Evolutionary conservation across 345 rosid species (phyloP), one percentile per base, ranked within the genome.

Genomic region (Eucalyptus globulus): DNA sequence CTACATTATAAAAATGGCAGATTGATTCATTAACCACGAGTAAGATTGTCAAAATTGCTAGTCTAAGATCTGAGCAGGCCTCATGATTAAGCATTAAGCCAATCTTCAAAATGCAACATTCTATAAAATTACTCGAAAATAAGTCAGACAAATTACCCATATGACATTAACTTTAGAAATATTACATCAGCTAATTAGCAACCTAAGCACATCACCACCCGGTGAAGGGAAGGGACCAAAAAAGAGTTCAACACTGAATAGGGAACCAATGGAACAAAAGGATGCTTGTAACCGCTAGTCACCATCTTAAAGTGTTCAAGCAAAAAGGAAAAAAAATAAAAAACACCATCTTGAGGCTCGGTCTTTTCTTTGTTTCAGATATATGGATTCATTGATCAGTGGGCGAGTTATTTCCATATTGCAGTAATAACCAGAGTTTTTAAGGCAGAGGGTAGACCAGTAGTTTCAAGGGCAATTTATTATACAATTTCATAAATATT

Each of bases 1-100:
- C 99, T 98, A 43, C 3, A 2, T 76, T 40, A 76, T 76, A 86
- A 54, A 86, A 47, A 31, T 31, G 56, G 29, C 62, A 86, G 87
- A 86, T n/a, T n/a, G 65, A 86, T 76, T 76, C 47, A 76, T 40
- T 76, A 40, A 67, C 40, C 17, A 9, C 4, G 8, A 76, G 29
- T 12, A 40, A 76, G 47, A 44, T 76, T 76, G 85, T 76, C 47
- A 76, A 65, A 65, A 40, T 76, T 76, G 29, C 85, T 40, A 76
- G 85, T 40, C 85, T 76, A 76, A 40, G 85, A 76, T 11, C 47
- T 22, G 29, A 40, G 85, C 29, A 76, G 85, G 47, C 85, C 47
- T 76, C 85, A 72, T 40, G 85, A 76, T 76, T 40, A 76, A 76
- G 85, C 47, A 76, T 76, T 6, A 40, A 24, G 83, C 83, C 27